phyloP scores from a whole-genome alignment of 169 alveolate species.

The Cryptosporidium ryanae region DNA sequence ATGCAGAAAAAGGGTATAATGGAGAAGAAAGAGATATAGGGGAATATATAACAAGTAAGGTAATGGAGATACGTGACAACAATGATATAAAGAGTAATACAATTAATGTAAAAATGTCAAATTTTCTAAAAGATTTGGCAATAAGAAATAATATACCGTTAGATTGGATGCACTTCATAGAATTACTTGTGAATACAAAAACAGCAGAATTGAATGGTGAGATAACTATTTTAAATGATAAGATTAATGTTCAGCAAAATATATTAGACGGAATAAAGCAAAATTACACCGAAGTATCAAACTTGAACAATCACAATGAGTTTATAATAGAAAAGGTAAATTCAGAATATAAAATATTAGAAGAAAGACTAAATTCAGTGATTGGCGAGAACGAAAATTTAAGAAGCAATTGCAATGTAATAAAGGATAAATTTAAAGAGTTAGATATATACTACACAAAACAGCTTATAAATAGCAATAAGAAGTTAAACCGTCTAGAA shows the following conservation, averaged over 20 bases:
- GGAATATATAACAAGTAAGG: conserved; percentile 38
- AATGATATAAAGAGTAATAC: background rate
- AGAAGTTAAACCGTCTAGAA: conserved; percentile 38
- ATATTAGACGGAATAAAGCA: conserved; percentile 6
- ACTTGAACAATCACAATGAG: conserved; percentile 8
- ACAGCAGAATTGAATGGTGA: conserved; percentile 43
- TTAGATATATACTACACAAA: conserved; percentile 38
- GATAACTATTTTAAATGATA: conserved; percentile 1
- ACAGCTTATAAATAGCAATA: conserved; percentile 18
- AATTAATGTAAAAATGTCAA: background rate
- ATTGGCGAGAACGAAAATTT: background rate
- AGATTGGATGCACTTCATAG: conserved; percentile 60
- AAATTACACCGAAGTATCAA: conserved; percentile 8
- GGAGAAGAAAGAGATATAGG: conserved; percentile 32
- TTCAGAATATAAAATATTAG: background rate
- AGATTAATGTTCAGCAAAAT: background rate
- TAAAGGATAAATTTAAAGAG: conserved; percentile 41
- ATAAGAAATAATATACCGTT: conserved; percentile 22
- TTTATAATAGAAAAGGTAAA: background rate
- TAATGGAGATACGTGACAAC: conserved; percentile 56
- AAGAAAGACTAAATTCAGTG: background rate
- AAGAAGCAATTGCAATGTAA: background rate
- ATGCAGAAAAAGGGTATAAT: background rate
- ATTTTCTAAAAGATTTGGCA: conserved; percentile 36
- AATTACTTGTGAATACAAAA: conserved; percentile 6